Evolutionary conservation across 345 rosid species (phyloP).

Genomic region (Salix viminalis): DNA sequence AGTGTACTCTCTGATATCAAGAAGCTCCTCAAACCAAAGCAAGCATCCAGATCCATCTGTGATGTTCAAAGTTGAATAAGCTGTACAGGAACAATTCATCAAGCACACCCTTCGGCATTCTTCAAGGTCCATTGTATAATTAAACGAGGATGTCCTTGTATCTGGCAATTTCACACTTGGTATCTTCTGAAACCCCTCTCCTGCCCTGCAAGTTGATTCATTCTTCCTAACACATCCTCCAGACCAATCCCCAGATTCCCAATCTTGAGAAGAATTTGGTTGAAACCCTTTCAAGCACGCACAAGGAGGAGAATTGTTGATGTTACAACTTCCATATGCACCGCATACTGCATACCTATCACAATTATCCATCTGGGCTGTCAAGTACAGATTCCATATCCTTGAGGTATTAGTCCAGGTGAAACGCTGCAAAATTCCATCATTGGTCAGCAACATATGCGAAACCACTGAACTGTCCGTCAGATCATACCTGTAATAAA

Average conservation of each 20-base stretch:
- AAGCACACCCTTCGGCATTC: conserved; percentile 10
- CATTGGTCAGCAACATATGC: conserved; percentile 15
- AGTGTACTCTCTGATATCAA: conserved; percentile 13
- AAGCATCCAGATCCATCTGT: conserved; percentile 15
- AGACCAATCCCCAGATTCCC: conserved; percentile 11
- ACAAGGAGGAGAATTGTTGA: conserved; percentile 15
- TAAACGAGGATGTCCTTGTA: not conserved
- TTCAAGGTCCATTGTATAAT: conserved; percentile 4
- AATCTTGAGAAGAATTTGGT: not conserved
- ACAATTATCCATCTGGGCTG: conserved; percentile 21
- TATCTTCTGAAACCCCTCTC: conserved; percentile 9
- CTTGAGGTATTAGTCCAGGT: not conserved
- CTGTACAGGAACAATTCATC: conserved; percentile 11
- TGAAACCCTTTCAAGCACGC: conserved; percentile 10
- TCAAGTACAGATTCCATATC: not conserved
- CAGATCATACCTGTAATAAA: conserved; percentile 19
- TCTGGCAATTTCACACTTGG: conserved; percentile 14
- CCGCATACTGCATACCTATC: conserved; percentile 20
- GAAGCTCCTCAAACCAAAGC: conserved; percentile 18
- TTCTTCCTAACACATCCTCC: conserved; percentile 13
- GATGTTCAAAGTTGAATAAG: conserved; percentile 13
- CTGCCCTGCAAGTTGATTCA: not conserved
- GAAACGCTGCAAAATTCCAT: conserved; percentile 5
- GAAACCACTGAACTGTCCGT: not conserved
- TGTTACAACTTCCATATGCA: conserved; percentile 17